phyloP scores from a whole-genome alignment of 2,329 filamentous ascomycete species.

The Remersonia thermophila region DNA sequence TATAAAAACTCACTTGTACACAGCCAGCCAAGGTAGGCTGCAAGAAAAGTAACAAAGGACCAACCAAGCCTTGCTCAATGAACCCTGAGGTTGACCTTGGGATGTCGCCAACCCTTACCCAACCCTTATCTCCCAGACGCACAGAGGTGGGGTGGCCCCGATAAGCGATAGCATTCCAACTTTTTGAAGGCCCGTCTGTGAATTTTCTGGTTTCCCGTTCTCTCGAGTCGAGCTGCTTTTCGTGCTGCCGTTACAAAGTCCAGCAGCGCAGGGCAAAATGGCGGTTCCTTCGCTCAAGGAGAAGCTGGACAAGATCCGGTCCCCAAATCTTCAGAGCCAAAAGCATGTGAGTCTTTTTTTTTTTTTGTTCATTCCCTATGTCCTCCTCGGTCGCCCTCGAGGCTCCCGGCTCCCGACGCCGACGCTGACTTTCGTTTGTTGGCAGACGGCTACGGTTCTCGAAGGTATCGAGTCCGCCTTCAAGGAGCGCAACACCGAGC shows the following conservation, averaged over 20 bases:
- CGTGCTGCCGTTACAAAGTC: slow-evolving; percentile 4
- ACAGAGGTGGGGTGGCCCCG: slow-evolving; percentile 11
- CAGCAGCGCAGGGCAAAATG: slow-evolving; percentile 25
- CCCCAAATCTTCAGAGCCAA: slow-evolving; percentile 90
- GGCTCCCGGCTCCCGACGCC: too few relatives aligned
- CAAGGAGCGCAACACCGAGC: slow-evolving; percentile 70
- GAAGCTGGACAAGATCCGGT: slow-evolving; percentile 94
- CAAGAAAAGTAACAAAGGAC: too few relatives aligned
- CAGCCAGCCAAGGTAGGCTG: too few relatives aligned
- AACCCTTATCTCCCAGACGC: slow-evolving; percentile 14
- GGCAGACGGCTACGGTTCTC: slow-evolving; percentile 71
- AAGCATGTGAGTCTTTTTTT: slow-evolving; percentile 54
- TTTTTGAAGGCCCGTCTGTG: slow-evolving; percentile 16
- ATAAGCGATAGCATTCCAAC: slow-evolving; percentile 16
- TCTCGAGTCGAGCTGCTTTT: too few relatives aligned
- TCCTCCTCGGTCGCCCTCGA: too few relatives aligned
- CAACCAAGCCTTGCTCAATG: too few relatives aligned
- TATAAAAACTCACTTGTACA: too few relatives aligned
- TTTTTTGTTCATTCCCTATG: slow-evolving; percentile 11
- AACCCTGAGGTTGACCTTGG: slow-evolving; percentile 8
- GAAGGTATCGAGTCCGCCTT: slow-evolving; percentile 88
- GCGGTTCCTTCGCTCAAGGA: slow-evolving; percentile 54
- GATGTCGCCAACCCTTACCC: too few relatives aligned
- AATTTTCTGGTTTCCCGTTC: slow-evolving; percentile 10
- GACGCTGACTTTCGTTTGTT: slow-evolving; percentile 4